Percentiles rank a stretch among this genome's conserved stretches.
Evolutionary conservation across 1,284 basidiomycete species (phyloP).

Genomic region (Ustilago vetiveriae): DNA sequence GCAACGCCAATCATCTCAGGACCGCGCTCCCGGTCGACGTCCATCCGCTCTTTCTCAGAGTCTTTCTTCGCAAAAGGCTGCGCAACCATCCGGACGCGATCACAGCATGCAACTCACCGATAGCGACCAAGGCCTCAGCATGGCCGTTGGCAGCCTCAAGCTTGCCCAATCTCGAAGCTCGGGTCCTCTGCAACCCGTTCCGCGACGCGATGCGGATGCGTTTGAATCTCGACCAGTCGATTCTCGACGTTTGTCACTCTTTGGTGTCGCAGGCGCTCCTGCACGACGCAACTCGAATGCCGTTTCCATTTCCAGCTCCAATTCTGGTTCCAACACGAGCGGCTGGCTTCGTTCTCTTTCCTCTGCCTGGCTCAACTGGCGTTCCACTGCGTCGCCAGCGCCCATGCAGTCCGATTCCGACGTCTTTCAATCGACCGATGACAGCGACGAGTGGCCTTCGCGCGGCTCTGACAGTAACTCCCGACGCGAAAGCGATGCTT

Average conservation of each 20-base stretch:
- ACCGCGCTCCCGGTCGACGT: slow-evolving; percentile 1
- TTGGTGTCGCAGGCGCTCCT: slow-evolving; percentile 24
- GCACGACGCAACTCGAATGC: slow-evolving; percentile 45
- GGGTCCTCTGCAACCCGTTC: slow-evolving; percentile 5
- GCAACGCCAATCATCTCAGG: slow-evolving; percentile 11
- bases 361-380: slow-evolving; percentile 50
- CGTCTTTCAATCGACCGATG: slow-evolving; percentile 25
- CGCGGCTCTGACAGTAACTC: slow-evolving; percentile 7
- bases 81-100: slow-evolving; percentile 6
- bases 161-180: slow-evolving; percentile 42
- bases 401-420: slow-evolving; percentile 35
- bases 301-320: slow-evolving; percentile 32
- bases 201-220: slow-evolving; percentile 20
- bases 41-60: slow-evolving; percentile 25
- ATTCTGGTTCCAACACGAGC: slow-evolving; percentile 32
- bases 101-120: slow-evolving; percentile 1
- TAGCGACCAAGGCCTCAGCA: slow-evolving; percentile 25
- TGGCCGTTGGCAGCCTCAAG: slow-evolving; percentile 50
- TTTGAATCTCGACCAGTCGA: slow-evolving; percentile 18
- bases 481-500: slow-evolving; percentile 34
- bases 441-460: slow-evolving; percentile 38
- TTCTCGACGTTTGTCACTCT: slow-evolving; percentile 32
- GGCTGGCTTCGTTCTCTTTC: slow-evolving; percentile 52
- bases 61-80: slow-evolving; percentile 21
- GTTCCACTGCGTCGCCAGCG: slow-evolving; percentile 34